Percentiles rank a stretch among this genome's conserved stretches.
These are phyloP conservation scores for Ligustrum vulgare DNA, from an alignment of 257 asterid genomes.

Conservation along the genomic window DNA sequence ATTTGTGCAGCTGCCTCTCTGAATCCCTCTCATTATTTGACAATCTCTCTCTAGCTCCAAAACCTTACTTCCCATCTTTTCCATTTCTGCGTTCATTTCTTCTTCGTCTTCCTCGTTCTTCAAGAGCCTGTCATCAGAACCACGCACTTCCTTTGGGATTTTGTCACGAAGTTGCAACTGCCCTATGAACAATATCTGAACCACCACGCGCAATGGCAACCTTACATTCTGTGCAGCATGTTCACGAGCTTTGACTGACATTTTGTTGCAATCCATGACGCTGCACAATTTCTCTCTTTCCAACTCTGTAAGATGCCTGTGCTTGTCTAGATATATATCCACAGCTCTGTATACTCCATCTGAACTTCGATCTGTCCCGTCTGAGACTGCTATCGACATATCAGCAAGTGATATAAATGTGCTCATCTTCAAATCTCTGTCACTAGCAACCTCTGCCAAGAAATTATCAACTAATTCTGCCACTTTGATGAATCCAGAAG, in stretches of 20 bases:
- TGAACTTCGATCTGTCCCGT: constrained; percentile 30
- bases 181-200: constrained; percentile 58
- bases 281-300: constrained; percentile 64
- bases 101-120: constrained; percentile 32
- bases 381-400: constrained; percentile 47
- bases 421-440: constrained; percentile 46
- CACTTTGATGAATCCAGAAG: constrained; percentile 35
- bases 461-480: constrained; percentile 63
- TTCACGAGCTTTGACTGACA: constrained; percentile 63
- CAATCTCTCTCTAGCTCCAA: constrained; percentile 65
- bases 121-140: constrained; percentile 15
- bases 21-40: constrained; percentile 53
- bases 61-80: constrained; percentile 65
- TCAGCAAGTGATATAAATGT: constrained; percentile 41
- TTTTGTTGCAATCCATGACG: constrained; percentile 53
- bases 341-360: constrained; percentile 77
- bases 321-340: constrained; percentile 67
- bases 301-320: constrained; percentile 52
- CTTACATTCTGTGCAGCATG: constrained; percentile 66
- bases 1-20: constrained; percentile 20
- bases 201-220: constrained; percentile 66
- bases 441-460: constrained; percentile 62
- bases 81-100: constrained; percentile 55
- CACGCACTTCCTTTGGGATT: constrained; percentile 30
- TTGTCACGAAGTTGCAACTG: constrained; percentile 63